phyloP scores from a whole-genome alignment of 108 stramenopile species.

The Cyclotella baltica region DNA sequence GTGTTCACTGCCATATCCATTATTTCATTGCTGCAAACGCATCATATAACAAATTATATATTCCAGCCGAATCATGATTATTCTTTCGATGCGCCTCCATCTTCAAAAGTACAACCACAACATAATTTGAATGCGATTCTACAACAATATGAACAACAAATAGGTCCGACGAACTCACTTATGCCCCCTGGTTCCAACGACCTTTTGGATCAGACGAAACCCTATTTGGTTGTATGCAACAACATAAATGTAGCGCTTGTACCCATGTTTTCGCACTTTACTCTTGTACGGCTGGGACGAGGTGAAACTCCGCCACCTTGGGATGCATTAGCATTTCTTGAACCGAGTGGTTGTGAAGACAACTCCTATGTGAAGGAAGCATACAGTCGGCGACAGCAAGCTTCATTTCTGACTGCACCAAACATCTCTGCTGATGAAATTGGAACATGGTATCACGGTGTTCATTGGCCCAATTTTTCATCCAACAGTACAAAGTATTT shows the following conservation, averaged over 20 bases:
- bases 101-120: background rate
- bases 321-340: background rate
- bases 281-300: background rate
- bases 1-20: no score
- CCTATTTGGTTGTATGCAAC: constrained; percentile 4
- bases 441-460: constrained; percentile 8
- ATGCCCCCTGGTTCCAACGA: no score
- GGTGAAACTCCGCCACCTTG: constrained; percentile 8
- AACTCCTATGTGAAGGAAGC: background rate
- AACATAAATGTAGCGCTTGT: background rate
- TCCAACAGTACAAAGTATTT: constrained; percentile 6
- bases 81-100: background rate
- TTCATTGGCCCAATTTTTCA: constrained; percentile 8
- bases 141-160: background rate
- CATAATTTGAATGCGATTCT: background rate
- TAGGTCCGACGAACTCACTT: no score
- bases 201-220: background rate
- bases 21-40: no score
- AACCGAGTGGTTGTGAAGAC: background rate
- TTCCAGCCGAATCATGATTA: background rate
- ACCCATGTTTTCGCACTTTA: constrained; percentile 6
- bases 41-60: no score
- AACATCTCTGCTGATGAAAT: background rate
- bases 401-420: background rate
- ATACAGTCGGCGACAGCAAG: background rate